phyloP scores from a whole-genome alignment of 106 monocot genomes.

The Platanthera zijinensis region DNA sequence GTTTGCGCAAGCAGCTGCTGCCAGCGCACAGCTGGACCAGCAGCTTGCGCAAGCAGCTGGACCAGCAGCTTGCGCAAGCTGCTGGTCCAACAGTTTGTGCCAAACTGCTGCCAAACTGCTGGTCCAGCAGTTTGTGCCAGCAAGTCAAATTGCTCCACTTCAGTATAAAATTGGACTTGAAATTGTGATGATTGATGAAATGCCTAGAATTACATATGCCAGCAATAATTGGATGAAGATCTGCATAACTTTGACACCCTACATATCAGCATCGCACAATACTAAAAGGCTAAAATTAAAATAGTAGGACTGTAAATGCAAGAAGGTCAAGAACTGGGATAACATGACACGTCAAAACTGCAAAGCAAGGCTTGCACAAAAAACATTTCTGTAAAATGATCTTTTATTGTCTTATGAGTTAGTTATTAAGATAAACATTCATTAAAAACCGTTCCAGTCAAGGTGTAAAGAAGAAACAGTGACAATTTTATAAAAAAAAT shows the following conservation, averaged over 20 bases:
- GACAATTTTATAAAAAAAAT: too few species aligned
- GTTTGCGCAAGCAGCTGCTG: too few species aligned
- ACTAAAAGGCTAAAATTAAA: background rate
- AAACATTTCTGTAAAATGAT: background rate
- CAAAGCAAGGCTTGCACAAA: background rate
- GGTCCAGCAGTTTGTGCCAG: too few species aligned
- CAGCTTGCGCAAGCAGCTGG: too few species aligned
- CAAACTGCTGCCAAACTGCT: too few species aligned
- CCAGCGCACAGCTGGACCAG: too few species aligned
- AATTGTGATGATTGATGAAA: background rate
- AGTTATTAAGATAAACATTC: background rate
- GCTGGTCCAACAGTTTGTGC: too few species aligned
- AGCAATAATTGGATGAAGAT: background rate
- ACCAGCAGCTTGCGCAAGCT: too few species aligned
- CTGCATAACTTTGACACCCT: background rate
- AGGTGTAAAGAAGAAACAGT: background rate
- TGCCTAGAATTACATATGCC: background rate
- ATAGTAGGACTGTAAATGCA: background rate
- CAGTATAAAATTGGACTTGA: too few species aligned
- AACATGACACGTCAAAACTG: background rate
- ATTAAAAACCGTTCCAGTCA: background rate
- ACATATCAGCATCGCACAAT: background rate
- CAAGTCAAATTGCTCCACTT: too few species aligned
- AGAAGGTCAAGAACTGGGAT: background rate
- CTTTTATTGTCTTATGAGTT: too few species aligned